Percentiles rank a stretch among this genome's conserved stretches.
phyloP scores from a whole-genome alignment of 805 yeast species.

The Metschnikowia henanensis region DNA sequence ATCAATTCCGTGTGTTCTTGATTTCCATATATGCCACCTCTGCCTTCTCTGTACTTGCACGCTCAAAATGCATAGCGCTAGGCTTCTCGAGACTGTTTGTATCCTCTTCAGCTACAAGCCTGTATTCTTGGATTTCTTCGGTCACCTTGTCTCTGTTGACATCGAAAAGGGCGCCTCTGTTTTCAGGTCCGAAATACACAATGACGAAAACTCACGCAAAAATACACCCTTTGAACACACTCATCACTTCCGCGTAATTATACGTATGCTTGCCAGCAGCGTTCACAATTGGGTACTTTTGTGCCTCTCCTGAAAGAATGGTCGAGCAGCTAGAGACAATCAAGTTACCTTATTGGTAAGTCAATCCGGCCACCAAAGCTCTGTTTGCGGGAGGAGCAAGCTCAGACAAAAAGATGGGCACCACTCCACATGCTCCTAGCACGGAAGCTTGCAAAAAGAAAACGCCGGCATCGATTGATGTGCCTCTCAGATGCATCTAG shows the following conservation, averaged over 20 bases:
- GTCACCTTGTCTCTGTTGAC: constrained; percentile 10
- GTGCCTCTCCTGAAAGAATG: constrained; percentile 61
- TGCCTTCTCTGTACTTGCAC: too few relatives aligned
- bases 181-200: constrained; percentile 58
- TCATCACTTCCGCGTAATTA: constrained; percentile 71
- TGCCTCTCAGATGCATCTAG: constrained; percentile 17
- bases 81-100: too few relatives aligned
- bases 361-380: constrained; percentile 25
- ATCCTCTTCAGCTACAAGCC: too few relatives aligned
- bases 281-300: constrained; percentile 49
- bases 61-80: too few relatives aligned
- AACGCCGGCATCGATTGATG: constrained; percentile 53
- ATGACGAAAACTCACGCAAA: constrained; percentile 51
- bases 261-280: constrained; percentile 26
- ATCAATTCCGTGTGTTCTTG: too few relatives aligned
- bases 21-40: too few relatives aligned
- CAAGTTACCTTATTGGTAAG: constrained; percentile 72
- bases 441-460: constrained; percentile 47
- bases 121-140: too few relatives aligned
- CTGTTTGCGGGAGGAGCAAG: constrained; percentile 38
- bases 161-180: constrained; percentile 18
- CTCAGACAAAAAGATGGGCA: constrained; percentile 65
- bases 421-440: constrained; percentile 62
- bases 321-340: constrained; percentile 71
- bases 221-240: constrained; percentile 65